Conservation (phyloP, 2,329 filamentous ascomycete genomes). For the Ceratocystis ficicola region DNA sequence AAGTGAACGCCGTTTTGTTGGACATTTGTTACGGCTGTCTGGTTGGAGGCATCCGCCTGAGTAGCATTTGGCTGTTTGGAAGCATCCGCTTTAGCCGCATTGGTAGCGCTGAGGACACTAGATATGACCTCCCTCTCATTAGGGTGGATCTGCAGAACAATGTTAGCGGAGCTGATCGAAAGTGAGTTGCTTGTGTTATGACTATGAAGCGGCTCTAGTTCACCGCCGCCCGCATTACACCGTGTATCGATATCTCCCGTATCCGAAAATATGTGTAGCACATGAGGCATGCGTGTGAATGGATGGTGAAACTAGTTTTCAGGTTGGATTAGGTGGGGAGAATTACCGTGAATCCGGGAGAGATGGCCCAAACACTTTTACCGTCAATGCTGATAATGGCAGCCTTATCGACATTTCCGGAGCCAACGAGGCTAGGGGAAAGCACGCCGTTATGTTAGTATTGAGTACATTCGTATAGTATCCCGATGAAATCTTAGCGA, state of each 20-base stretch:
- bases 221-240: neutral
- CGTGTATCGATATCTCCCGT: no score
- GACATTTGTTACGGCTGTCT: no score
- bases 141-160: conserved; percentile 26
- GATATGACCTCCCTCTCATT: conserved; percentile 49
- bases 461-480: neutral
- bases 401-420: conserved; percentile 68
- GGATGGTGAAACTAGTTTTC: neutral
- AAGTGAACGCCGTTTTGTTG: conserved; percentile 56
- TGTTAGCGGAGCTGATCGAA: neutral
- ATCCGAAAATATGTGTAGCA: no score
- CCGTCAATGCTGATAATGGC: conserved; percentile 73
- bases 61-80: no score
- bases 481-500: neutral
- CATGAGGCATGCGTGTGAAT: neutral
- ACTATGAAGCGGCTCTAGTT: neutral
- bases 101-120: conserved; percentile 34
- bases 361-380: conserved; percentile 67
- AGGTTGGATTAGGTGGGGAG: conserved; percentile 7
- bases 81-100: no score
- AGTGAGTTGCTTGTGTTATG: neutral
- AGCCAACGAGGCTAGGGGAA: conserved; percentile 58
- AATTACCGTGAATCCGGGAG: conserved; percentile 59
- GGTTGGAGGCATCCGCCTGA: no score
- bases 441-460: conserved; percentile 17